These are phyloP conservation scores for Millerozyma acaciae DNA, from an alignment of 805 yeast genomes.

Conservation along the genomic window DNA sequence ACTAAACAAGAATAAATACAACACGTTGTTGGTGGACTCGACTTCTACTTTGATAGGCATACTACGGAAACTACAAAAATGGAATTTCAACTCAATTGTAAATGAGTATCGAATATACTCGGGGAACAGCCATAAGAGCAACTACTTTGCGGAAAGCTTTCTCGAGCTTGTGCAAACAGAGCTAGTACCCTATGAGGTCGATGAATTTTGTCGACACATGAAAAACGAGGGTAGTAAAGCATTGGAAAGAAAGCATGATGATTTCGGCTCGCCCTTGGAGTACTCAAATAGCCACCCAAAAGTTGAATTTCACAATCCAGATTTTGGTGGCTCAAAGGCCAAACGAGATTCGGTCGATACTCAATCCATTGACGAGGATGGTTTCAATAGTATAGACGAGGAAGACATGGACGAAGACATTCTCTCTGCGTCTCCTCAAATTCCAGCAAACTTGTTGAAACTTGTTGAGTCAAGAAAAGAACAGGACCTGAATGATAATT, in stretches of 20 bases:
- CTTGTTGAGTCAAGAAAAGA: conserved; percentile 49
- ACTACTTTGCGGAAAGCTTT: conserved; percentile 77
- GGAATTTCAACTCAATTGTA: conserved; percentile 82
- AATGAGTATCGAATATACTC: conserved; percentile 76
- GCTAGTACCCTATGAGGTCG: conserved; percentile 40
- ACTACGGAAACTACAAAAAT: conserved; percentile 76
- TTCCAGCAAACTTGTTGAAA: conserved; percentile 56
- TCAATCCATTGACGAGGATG: conserved; percentile 19
- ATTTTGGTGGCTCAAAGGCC: not conserved
- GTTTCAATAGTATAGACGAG: conserved; percentile 30
- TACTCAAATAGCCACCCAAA: not conserved
- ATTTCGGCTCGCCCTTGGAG: too few species aligned
- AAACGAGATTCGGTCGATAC: conserved; percentile 11
- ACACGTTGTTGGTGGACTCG: conserved; percentile 72
- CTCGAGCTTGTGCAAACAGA: conserved; percentile 67
- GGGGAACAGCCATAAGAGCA: conserved; percentile 63
- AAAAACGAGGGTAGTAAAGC: conserved; percentile 13
- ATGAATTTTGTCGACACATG: conserved; percentile 22
- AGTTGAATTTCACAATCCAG: not conserved
- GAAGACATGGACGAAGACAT: conserved; percentile 43
- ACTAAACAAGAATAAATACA: conserved; percentile 61
- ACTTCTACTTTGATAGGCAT: conserved; percentile 79
- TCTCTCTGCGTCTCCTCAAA: conserved; percentile 64
- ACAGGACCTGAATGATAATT: too few species aligned
- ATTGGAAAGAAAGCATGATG: conserved; percentile 2